phyloP scores from a whole-genome alignment of 768 basidiomycete species.

The Multifurca ochricompacta region DNA sequence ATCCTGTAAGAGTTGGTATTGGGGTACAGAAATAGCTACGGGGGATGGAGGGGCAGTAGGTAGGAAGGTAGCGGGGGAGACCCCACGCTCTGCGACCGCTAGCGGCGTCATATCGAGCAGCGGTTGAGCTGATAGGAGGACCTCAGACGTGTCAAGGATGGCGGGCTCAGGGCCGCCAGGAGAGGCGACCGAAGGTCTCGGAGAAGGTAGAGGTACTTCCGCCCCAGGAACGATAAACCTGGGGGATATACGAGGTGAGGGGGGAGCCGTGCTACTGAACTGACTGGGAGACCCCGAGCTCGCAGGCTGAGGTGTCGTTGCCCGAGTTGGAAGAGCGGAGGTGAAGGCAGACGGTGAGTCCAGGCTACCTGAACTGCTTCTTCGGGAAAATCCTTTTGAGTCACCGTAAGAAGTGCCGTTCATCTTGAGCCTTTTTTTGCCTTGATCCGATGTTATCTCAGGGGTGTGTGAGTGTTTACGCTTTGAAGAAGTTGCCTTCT shows the following conservation, averaged over 20 bases:
- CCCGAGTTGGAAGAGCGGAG: constrained; percentile 27
- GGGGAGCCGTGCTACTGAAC: constrained; percentile 16
- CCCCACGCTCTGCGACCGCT: constrained; percentile 1
- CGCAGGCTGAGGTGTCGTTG: constrained; percentile 26
- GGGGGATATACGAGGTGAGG: constrained; percentile 14
- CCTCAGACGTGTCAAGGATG: constrained; percentile 7
- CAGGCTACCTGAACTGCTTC: constrained; percentile 27
- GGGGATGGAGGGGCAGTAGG: constrained; percentile 23
- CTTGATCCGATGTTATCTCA: constrained; percentile 23
- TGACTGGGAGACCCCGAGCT: constrained; percentile 18
- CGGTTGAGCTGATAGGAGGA: neutral
- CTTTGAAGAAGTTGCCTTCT: constrained; percentile 28
- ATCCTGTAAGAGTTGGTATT: constrained; percentile 8
- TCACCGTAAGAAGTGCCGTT: constrained; percentile 41
- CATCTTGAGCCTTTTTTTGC: constrained; percentile 61
- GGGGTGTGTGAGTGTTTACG: constrained; percentile 39
- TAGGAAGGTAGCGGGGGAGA: constrained; percentile 19
- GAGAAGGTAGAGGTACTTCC: constrained; percentile 15
- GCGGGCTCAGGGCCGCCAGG: neutral
- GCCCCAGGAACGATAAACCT: constrained; percentile 6
- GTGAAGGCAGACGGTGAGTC: constrained; percentile 26
- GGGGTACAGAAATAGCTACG: constrained; percentile 11
- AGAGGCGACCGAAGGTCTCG: constrained; percentile 10
- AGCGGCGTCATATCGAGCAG: neutral
- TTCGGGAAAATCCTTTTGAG: constrained; percentile 26